These are phyloP conservation scores for Angomonas ambiguus DNA, from an alignment of 208 protist genomes.

Conservation along the genomic window DNA sequence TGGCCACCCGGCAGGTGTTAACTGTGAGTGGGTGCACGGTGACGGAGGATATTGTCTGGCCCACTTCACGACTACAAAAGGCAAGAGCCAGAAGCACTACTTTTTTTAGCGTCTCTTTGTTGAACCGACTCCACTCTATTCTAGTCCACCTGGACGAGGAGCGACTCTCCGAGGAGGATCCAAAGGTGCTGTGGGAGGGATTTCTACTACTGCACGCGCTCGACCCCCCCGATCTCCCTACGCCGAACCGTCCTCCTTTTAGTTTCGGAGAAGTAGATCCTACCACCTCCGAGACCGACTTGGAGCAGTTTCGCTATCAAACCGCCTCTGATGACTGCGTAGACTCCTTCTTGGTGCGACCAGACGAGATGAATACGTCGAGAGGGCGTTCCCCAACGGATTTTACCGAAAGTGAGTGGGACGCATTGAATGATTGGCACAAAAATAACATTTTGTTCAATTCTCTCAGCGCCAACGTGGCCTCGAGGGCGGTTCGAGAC, in stretches of 20 bases:
- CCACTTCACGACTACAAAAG: no score
- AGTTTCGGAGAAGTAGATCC: slow-evolving; percentile 52
- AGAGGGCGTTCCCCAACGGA: not conserved
- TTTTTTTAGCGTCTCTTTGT: not conserved
- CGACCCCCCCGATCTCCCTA: slow-evolving; percentile 20
- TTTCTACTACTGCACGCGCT: slow-evolving; percentile 36
- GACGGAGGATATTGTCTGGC: not conserved
- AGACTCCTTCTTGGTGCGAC: not conserved
- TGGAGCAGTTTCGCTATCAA: slow-evolving; percentile 15
- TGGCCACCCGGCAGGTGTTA: slow-evolving; percentile 12
- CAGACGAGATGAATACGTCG: not conserved
- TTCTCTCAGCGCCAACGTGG: not conserved
- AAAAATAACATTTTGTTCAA: not conserved
- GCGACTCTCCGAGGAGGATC: slow-evolving; percentile 1
- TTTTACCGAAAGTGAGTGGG: not conserved
- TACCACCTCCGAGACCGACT: slow-evolving; percentile 37
- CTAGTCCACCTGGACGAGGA: not conserved
- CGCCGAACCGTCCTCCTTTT: slow-evolving; percentile 59
- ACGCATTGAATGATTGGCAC: not conserved
- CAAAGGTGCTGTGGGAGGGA: slow-evolving; percentile 24
- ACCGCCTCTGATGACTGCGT: not conserved
- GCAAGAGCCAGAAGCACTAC: no score
- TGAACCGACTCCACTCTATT: not conserved
- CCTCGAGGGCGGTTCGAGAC: slow-evolving; percentile 4
- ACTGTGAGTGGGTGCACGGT: not conserved